Evolutionary conservation across 2,329 filamentous ascomycete species (phyloP), one percentile per base, ranked within the genome.

Genomic region (Aulographum hederae): DNA sequence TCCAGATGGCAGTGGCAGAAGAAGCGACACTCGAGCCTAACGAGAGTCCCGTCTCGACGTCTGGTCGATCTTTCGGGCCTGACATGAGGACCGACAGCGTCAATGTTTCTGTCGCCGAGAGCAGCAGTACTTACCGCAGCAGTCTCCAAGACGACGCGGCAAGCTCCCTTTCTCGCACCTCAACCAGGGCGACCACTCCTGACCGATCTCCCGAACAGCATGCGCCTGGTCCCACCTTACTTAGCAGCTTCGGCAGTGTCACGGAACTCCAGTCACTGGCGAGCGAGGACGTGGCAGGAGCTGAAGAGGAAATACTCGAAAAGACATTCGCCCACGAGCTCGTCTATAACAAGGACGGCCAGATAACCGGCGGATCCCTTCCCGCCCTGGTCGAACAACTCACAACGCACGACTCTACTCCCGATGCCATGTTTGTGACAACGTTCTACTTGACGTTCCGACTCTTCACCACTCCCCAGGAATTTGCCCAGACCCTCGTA

Each of bases 381-480:
- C 73, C 79, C 4, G 89, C 89, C 2, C 61, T 98, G 18, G 77
- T 98, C n/a, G 89, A 98, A 59, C 76, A 84, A 39, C 68, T 98
- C 26, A 95, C 89, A 1, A 82, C 80, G 0, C 84, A 92, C 48
- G 82, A 94, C 50, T 79, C 82, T 1, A 92, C 86, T 0, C 89
- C 89, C 0, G 86, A 95, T 48, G 73, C 80, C 13, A 71, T 80
- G 46, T 95, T 95, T 43, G 81, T 93, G 26, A 85, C 82, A 3
- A 82, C 89, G 0, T 95, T 98, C 48, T 95, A 91, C 49, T 73
- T 95, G 18, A 98, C 89, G 1, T 98, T 98, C 58, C 73, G 89
- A 32, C 69, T 92, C 8, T 98, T 98, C 48, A 84, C 82, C 39
- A 78, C 78, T 0, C 84, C 89, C 0, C 50, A 67, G 5, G 73